Base-by-base conservation (phyloP, 805 yeast species). In the Pichia occidentalis region DNA sequence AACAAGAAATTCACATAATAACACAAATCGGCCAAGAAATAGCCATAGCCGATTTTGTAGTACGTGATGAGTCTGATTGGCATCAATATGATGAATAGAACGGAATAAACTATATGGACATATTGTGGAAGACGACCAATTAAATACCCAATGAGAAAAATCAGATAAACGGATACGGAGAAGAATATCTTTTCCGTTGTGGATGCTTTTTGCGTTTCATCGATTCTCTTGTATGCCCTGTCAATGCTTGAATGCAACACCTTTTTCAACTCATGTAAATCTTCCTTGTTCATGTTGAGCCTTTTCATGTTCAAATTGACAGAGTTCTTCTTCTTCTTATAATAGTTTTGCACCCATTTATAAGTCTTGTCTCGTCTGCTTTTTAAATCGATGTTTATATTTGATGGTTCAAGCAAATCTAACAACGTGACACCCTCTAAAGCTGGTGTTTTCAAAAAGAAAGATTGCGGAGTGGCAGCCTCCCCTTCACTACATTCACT, bases 11-110 rank as follows among this genome's bases (percentile, higher is more conserved):
- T 92, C 31, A 84, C 97, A 57, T 81, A 92, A 59, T 90, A 90
- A 61, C 98, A 90, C 48, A 90, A 68, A 60, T 90, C 97, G 1
- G 95, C 97, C 53, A 92, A 65, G 56, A 78, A 90, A 59, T 84
- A 90, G 44, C 88, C 95, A 62, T 71, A 85, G 7, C 85, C 74
- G 35, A 68, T 71, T 58, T 83, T 84, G 63, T 79, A 82, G 61
- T 85, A 90, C 1, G 92, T 76, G 60, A 86, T 79, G 51, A 81
- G 71, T 40, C 98, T 65, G 18, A 88, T 77, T 0, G 98, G 97
- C 78, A 88, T 75, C 37, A 90, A 64, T 1, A 83, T 44, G 2
- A 62, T 52, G 39, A 80, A 71, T 33, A 85, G 58, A 0, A 59
- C 61, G 0, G 95, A 76, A 59, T 90, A 88, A 48, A 78, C 71